Conservation (phyloP, 768 basidiomycete species). For the Tylopilus plumbeoviolaceoides region DNA sequence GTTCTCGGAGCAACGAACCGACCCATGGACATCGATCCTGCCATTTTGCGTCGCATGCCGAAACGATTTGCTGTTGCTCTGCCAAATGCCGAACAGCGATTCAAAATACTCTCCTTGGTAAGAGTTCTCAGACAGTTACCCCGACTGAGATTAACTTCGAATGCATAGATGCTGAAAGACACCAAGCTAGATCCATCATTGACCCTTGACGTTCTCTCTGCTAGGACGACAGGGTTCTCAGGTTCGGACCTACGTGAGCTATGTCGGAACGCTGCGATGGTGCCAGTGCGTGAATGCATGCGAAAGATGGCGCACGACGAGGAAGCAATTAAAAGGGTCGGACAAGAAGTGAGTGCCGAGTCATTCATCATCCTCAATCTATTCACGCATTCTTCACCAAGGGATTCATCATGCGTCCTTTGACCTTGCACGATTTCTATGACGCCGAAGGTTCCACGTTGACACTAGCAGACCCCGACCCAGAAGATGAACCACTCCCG, state of each 20-base stretch:
- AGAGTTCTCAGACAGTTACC: slow-evolving; percentile 13
- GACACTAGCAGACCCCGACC: slow-evolving; percentile 22
- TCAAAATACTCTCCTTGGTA: slow-evolving; percentile 81
- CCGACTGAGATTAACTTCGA: neutral
- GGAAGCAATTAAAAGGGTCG: slow-evolving; percentile 43
- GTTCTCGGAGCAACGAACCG: slow-evolving; percentile 95
- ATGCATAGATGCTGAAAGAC: slow-evolving; percentile 73
- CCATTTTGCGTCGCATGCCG: slow-evolving; percentile 94
- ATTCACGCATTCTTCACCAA: slow-evolving; percentile 22
- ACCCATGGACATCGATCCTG: slow-evolving; percentile 86
- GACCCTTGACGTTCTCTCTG: slow-evolving; percentile 58
- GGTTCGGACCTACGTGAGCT: slow-evolving; percentile 91
- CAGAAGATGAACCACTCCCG: slow-evolving; percentile 25
- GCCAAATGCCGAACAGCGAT: slow-evolving; percentile 73
- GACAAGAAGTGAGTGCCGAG: slow-evolving; percentile 36
- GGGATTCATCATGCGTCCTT: slow-evolving; percentile 76
- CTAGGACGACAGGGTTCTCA: slow-evolving; percentile 67
- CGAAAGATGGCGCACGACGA: slow-evolving; percentile 44
- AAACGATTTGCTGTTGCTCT: slow-evolving; percentile 87
- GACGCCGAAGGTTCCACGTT: slow-evolving; percentile 34
- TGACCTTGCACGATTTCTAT: slow-evolving; percentile 69
- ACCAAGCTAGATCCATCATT: slow-evolving; percentile 65
- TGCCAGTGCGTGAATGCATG: slow-evolving; percentile 83
- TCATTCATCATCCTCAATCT: neutral
- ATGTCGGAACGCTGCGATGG: slow-evolving; percentile 92